A percentile compares a stretch with the other conserved stretches of the same genome.
These are phyloP conservation scores for Anacardium occidentale DNA, from an alignment of 345 rosid genomes.

Conservation along the genomic window DNA sequence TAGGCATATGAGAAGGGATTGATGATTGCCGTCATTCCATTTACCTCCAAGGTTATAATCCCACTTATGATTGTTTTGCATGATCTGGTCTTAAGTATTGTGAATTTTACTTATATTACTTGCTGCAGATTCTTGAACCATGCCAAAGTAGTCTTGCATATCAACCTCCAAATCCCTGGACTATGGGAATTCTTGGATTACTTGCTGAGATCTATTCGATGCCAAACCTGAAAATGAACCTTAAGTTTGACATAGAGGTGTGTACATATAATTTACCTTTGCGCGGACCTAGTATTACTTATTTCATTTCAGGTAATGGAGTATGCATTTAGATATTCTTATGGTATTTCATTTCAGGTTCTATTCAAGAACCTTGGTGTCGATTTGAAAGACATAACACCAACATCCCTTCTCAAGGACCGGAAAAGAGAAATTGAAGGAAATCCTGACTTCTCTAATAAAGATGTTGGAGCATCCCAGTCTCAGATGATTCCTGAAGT, in stretches of 20 bases:
- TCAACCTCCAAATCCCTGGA: conserved; percentile 99
- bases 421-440: conserved; percentile 90
- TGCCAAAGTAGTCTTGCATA: conserved; percentile 93
- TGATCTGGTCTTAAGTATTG: too few relatives aligned
- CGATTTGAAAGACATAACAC: conserved; percentile 82
- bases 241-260: conserved; percentile 98
- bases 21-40: conserved; percentile 99
- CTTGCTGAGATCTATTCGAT: conserved; percentile 88
- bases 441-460: conserved; percentile 94
- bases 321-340: too few relatives aligned
- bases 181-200: conserved; percentile 92
- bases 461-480: conserved; percentile 76
- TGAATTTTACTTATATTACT: too few relatives aligned
- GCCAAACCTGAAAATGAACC: conserved; percentile 98
- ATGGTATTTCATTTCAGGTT: conserved; percentile 43
- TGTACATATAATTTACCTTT: too few relatives aligned
- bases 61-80: background rate
- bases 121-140: conserved; percentile 79
- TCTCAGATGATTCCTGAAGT: conserved; percentile 66
- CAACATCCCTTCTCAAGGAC: conserved; percentile 86
- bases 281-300: too few relatives aligned
- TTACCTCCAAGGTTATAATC: conserved; percentile 82
- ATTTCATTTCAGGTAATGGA: conserved; percentile 44
- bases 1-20: conserved; percentile 98
- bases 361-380: conserved; percentile 86